Conservation (phyloP, 805 yeast species). For the Schwanniomyces occidentalis region DNA sequence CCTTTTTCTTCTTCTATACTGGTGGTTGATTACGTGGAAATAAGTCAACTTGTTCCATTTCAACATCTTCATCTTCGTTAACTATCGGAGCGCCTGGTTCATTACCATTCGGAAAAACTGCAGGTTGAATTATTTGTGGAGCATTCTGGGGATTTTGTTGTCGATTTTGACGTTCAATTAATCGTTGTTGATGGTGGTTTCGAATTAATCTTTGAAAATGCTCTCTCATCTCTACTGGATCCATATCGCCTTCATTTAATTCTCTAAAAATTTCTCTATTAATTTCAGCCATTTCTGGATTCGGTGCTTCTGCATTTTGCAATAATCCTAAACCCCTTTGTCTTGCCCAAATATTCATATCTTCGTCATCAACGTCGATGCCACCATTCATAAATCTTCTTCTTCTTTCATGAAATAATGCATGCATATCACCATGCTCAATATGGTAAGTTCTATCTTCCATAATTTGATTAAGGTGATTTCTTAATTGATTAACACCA, state of each 20-base stretch:
- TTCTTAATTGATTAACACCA: slow-evolving; percentile 78
- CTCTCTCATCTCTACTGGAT: slow-evolving; percentile 35
- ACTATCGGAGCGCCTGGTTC: slow-evolving; percentile 19
- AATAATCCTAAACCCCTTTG: slow-evolving; percentile 32
- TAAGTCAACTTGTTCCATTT: slow-evolving; percentile 30
- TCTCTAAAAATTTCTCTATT: slow-evolving; percentile 34
- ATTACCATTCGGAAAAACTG: slow-evolving; percentile 37
- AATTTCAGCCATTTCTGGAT: slow-evolving; percentile 25
- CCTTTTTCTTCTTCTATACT: background rate
- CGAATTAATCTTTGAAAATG: slow-evolving; percentile 30
- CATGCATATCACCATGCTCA: slow-evolving; percentile 33
- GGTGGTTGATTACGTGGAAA: slow-evolving; percentile 14
- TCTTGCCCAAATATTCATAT: slow-evolving; percentile 25
- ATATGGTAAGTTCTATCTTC: slow-evolving; percentile 34
- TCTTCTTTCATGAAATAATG: slow-evolving; percentile 28
- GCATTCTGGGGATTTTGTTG: slow-evolving; percentile 24
- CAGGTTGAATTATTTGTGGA: slow-evolving; percentile 42
- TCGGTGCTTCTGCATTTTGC: slow-evolving; percentile 11
- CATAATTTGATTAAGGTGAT: slow-evolving; percentile 55
- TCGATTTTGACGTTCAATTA: slow-evolving; percentile 9
- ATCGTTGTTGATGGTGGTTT: slow-evolving; percentile 27
- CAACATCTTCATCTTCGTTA: slow-evolving; percentile 34
- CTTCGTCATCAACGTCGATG: slow-evolving; percentile 22
- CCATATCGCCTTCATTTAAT: slow-evolving; percentile 28
- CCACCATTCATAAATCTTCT: slow-evolving; percentile 22